Evolutionary conservation across 768 basidiomycete genomes (phyloP).

Genomic region (Leccinellum luteum): DNA sequence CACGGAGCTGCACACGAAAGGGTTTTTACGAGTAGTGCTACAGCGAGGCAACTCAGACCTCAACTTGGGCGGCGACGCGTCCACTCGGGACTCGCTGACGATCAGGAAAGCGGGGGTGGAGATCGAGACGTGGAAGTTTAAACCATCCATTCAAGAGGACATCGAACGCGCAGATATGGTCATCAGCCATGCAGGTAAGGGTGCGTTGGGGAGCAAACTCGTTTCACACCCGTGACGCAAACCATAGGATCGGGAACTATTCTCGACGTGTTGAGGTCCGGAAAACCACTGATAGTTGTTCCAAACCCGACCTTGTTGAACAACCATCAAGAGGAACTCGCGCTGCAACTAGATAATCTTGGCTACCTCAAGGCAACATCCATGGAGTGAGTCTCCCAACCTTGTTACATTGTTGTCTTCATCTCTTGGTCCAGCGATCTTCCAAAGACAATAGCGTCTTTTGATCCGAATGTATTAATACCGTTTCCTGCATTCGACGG

Average conservation of each 20-base stretch:
- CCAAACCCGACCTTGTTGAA: conserved; percentile 88
- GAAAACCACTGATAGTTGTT: conserved; percentile 79
- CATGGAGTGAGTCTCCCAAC: conserved; percentile 47
- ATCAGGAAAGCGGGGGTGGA: conserved; percentile 39
- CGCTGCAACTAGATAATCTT: conserved; percentile 56
- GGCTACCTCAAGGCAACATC: conserved; percentile 58
- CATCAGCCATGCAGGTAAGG: conserved; percentile 90
- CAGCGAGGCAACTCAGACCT: conserved; percentile 77
- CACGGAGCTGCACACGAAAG: conserved; percentile 46
- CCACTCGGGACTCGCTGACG: conserved; percentile 14
- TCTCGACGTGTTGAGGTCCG: conserved; percentile 74
- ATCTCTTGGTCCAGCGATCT: conserved; percentile 44
- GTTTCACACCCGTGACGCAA: neutral
- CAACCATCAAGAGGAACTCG: conserved; percentile 92
- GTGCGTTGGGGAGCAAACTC: neutral
- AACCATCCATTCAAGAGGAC: conserved; percentile 64
- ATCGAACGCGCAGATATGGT: conserved; percentile 71
- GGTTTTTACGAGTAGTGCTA: conserved; percentile 61
- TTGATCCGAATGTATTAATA: conserved; percentile 44
- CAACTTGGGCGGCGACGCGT: conserved; percentile 21
- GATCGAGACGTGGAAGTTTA: conserved; percentile 73
- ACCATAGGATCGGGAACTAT: conserved; percentile 92
- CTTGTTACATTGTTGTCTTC: neutral
- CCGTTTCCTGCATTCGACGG: conserved; percentile 71
- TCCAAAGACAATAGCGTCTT: conserved; percentile 46